Base-by-base conservation (phyloP, 2,329 filamentous ascomycete genomes). In the Colletotrichum lini region DNA sequence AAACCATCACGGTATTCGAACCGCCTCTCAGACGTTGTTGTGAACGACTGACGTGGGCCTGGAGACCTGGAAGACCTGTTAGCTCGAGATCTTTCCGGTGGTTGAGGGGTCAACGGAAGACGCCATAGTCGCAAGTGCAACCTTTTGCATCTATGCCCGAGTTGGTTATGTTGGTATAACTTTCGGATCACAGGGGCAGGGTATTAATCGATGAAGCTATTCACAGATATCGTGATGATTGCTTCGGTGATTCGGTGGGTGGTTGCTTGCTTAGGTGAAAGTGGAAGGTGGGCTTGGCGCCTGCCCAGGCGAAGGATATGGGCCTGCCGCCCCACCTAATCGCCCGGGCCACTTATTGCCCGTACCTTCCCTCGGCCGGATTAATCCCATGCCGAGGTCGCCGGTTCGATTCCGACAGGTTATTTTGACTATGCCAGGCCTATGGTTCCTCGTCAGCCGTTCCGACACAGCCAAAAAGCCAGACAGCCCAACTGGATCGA, bases 101-200 rank as follows among this genome's bases (percentile, higher is more conserved):
- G 54, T 57, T 57, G 54, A 21, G 35, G 42, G 35, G 38, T 38
- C n/a, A 57, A 57, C 54, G 12, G 13, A 42, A 57, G 10, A n/a
- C 54, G 38, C 54, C 35, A 16, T 57, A 38, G 35, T 21, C 54
- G 21, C 10, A 4, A 40, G 10, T 12, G 18, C 13, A 30, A 12
- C 18, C 9, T 15, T 21, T 56, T 12, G 9, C 53, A 21, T 40
- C 18, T 15, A 35, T 12, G 2, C 3, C 18, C n/a, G 30, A 56
- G 3, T 21, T 40, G 52, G 2, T 7, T 40, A 10, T 15, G n/a
- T 56, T 56, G n/a, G n/a, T 18, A 23, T n/a, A n/a, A n/a, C n/a
- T n/a, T n/a, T n/a, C n/a, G n/a, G n/a, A n/a, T n/a, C n/a, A n/a
- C n/a, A n/a, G n/a, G n/a, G n/a, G n/a, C n/a, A n/a, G n/a, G n/a